Conservation (phyloP, 352 stramenopile genomes). For the Chrysophaeum taylorii region DNA sequence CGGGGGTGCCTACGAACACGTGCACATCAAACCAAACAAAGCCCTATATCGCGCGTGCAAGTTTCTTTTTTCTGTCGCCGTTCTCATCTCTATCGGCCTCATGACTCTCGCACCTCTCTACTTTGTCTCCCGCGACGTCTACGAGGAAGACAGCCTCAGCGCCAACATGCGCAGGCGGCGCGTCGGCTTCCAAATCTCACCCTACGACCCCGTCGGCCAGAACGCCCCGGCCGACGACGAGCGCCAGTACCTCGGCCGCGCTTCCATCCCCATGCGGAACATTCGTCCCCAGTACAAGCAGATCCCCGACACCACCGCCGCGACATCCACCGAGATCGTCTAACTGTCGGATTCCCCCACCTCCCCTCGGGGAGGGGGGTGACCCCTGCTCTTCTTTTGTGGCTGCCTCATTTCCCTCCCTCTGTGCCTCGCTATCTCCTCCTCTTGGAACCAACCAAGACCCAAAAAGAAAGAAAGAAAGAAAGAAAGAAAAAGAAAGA, state of each 20-base stretch:
- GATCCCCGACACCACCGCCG: no score
- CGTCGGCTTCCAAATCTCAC: background rate
- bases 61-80: background rate
- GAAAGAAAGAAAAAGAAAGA: no score
- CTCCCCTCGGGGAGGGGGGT: no score
- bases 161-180: background rate
- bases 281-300: background rate
- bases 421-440: no score
- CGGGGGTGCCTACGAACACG: conserved; percentile 1
- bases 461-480: no score
- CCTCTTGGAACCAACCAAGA: no score
- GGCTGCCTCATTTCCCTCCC: no score
- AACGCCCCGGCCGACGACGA: background rate
- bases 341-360: background rate
- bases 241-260: conserved; percentile 12
- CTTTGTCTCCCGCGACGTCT: conserved; percentile 9
- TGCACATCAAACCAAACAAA: background rate
- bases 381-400: no score
- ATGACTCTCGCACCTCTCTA: conserved; percentile 7
- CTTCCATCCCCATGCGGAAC: conserved; percentile 2
- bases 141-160: background rate
- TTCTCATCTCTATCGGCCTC: background rate
- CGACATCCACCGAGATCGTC: no score
- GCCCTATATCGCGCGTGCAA: background rate
- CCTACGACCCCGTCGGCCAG: conserved; percentile 5